Evolutionary conservation across 345 rosid genomes (phyloP), one percentile per base, ranked within the genome.

Genomic region (Psidium friedrichsthalianum): DNA sequence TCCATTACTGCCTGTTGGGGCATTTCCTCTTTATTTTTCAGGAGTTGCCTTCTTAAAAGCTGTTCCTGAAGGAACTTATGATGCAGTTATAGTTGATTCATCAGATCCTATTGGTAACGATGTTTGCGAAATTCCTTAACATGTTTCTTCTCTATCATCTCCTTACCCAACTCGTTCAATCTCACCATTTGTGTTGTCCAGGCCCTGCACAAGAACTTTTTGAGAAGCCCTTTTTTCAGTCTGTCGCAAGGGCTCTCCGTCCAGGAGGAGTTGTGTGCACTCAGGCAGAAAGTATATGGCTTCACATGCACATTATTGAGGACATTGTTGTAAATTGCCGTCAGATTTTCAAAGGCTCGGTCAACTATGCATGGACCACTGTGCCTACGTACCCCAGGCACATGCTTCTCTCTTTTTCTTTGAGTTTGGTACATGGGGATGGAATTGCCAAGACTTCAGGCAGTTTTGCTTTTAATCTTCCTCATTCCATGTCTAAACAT

Each of bases 181-280:
- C 78, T 59, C 14, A 36, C 44, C 1, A 24, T 51, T 84, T 3
- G 47, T 13, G 42, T 57, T 84, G 56, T 55, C 69, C 89, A 95
- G 98, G 99, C 86, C 99, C 99, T 69, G 99, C 99, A 4, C 96
- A 97, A 85, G 99, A 95, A 90, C 95, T 97, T 53, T 97, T 97
- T 90, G 96, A 97, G 92, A 97, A 95, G 89, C 99, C 97, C 36
- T 97, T 97, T 89, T 97, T 97, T 83, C 87, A 89, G 90, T 90
- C 98, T 0, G 94, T 97, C 81, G 94, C 96, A 9, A 95, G 88
- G 91, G 99, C 98, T 87, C 98, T 97, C 86, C 96, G 98, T 84
- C 98, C 99, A 22, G 99, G 99, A 81, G 99, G 99, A 56, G 98
- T 97, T 82, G 93, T 95, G 83, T 93, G 96, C 86, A 95, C 99